Evolutionary conservation across 768 basidiomycete genomes (phyloP).

Genomic region (Rhizopogon rudus): DNA sequence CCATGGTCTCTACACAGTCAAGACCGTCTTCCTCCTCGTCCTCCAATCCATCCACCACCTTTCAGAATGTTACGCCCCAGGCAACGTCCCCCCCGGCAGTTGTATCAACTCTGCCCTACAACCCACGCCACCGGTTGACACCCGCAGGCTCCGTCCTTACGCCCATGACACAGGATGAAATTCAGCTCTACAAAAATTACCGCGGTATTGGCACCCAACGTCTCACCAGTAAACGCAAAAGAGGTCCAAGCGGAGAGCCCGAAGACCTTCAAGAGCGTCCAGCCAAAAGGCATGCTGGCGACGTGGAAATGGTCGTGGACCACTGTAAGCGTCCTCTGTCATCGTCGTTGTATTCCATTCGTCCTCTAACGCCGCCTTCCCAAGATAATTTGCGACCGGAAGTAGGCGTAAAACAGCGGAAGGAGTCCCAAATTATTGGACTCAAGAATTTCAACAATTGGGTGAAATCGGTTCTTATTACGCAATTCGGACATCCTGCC

Average conservation of each 20-base stretch:
- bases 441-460: slow-evolving; percentile 99
- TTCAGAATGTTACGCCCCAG: slow-evolving; percentile 17
- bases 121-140: slow-evolving; percentile 56
- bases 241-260: slow-evolving; percentile 33
- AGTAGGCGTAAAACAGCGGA: slow-evolving; percentile 78
- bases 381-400: slow-evolving; percentile 92
- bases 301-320: slow-evolving; percentile 66
- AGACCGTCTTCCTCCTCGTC: slow-evolving; percentile 36
- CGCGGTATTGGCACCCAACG: slow-evolving; percentile 52
- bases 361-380: slow-evolving; percentile 3
- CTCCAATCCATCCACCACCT: slow-evolving; percentile 20
- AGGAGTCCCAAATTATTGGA: slow-evolving; percentile 91
- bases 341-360: not conserved
- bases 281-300: slow-evolving; percentile 53
- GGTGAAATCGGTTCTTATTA: slow-evolving; percentile 97
- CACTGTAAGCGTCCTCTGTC: slow-evolving; percentile 57
- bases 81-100: slow-evolving; percentile 28
- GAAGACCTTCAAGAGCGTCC: slow-evolving; percentile 38
- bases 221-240: slow-evolving; percentile 48
- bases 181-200: slow-evolving; percentile 52
- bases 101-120: slow-evolving; percentile 50
- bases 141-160: slow-evolving; percentile 56
- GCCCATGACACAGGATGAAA: slow-evolving; percentile 60
- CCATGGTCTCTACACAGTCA: slow-evolving; percentile 18
- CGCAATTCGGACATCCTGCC: slow-evolving; percentile 77